These are phyloP conservation scores for Fraxinus pennsylvanica DNA, from an alignment of 257 asterid species.

Conservation along the genomic window DNA sequence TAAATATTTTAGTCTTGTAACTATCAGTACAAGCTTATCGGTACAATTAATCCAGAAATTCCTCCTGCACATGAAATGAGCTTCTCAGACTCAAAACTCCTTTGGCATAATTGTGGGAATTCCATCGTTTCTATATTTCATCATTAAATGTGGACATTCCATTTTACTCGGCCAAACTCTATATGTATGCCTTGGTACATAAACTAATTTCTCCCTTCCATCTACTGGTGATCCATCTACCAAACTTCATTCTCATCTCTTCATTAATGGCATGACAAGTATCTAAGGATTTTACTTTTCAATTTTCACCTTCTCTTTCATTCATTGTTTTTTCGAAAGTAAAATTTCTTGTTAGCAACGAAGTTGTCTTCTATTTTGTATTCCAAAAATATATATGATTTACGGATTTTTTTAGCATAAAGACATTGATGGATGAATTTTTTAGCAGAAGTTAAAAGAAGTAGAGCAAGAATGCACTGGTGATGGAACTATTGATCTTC, in stretches of 20 bases:
- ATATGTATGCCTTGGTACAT: slow-evolving; percentile 29
- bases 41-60: no score
- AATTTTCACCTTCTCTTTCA: not conserved
- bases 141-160: slow-evolving; percentile 20
- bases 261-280: slow-evolving; percentile 58
- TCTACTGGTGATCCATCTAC: slow-evolving; percentile 13
- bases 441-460: slow-evolving; percentile 34
- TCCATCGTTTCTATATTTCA: no score
- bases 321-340: not conserved
- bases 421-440: not conserved
- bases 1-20: no score
- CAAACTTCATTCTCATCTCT: slow-evolving; percentile 10
- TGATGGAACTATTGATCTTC: slow-evolving; percentile 78
- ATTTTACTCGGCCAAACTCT: slow-evolving; percentile 24
- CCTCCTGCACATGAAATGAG: no score
- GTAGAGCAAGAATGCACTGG: slow-evolving; percentile 43
- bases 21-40: no score
- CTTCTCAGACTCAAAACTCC: no score
- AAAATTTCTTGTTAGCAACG: no score
- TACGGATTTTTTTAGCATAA: not conserved
- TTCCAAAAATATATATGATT: not conserved
- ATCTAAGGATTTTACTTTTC: slow-evolving; percentile 51
- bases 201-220: slow-evolving; percentile 23
- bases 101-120: no score
- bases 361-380: not conserved